A percentile compares a stretch with the other conserved stretches of the same genome.
Evolutionary conservation across 1,284 basidiomycete species (phyloP).

Genomic region (Microbotryum lychnidis-dioicae): DNA sequence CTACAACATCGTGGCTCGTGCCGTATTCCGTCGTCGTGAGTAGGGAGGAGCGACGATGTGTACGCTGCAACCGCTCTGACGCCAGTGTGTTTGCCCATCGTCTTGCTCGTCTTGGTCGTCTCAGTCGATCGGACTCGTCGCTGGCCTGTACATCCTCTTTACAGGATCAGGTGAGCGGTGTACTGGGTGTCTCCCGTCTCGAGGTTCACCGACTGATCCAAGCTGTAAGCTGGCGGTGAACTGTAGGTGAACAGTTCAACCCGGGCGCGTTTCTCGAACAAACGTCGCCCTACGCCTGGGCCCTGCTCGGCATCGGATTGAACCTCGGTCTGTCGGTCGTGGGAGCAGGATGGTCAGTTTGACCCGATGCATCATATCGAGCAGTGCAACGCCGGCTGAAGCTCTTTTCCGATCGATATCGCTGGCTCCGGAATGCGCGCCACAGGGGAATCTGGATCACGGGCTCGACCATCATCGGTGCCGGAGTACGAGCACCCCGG

Average conservation of each 20-base stretch:
- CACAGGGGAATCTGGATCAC: constrained; percentile 95
- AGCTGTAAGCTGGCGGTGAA: not conserved
- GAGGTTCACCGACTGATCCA: not conserved
- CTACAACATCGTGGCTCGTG: too few species aligned
- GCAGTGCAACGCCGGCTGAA: accelerated
- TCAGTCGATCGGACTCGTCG: not conserved
- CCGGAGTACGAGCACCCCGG: constrained; percentile 85
- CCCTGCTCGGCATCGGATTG: constrained; percentile 77
- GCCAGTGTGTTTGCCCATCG: too few species aligned
- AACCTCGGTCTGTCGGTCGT: constrained; percentile 90
- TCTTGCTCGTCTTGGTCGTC: too few species aligned
- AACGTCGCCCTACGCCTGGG: constrained; percentile 89
- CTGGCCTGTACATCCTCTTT: constrained; percentile 5
- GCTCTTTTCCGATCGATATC: not conserved
- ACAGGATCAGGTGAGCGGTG: constrained; percentile 3
- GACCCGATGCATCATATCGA: not conserved
- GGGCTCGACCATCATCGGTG: constrained; percentile 87
- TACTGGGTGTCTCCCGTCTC: not conserved
- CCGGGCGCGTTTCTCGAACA: constrained; percentile 86
- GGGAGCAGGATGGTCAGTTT: constrained; percentile 84
- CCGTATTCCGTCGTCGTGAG: too few species aligned
- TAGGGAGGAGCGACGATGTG: too few species aligned
- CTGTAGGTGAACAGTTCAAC: constrained; percentile 53
- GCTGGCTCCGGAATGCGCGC: not conserved
- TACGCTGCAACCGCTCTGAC: too few species aligned